Base-by-base conservation (phyloP, 805 yeast genomes). In the Ogataea haglerorum region DNA sequence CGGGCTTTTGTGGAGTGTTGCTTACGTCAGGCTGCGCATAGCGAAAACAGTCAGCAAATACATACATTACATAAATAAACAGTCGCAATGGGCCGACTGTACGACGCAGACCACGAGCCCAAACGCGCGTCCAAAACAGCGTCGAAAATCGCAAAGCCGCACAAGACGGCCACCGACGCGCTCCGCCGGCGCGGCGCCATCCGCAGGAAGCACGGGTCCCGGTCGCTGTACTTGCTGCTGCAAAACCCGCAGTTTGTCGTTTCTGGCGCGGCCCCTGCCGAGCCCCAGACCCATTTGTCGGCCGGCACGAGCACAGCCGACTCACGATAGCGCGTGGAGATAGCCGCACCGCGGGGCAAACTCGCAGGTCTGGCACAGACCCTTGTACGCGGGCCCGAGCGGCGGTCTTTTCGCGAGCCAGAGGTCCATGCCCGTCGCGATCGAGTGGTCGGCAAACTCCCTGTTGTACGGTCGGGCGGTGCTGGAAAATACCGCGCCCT, bases 391-490 rank as follows among this genome's bases (percentile, higher is more conserved):
- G 1, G 66, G 67, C 6, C 70, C 71, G 22, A 51, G 53, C 1
- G 86, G 85, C 3, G 55, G 57, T 33, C 84, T 60, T 23, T 59
- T 50, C 0, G 89, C 89, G 49, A 67, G 64, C 89, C 89, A 83
- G 47, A 79, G 74, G 17, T 54, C 53, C 37, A 73, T 48, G 3
- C 78, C 66, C 9, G 56, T 48, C 0, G 46, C 32, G 2, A 73
- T 55, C 6, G 63, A 56, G 2, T 47, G 25, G 1, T 60, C 45
- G 2, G 76, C 51, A 10, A 46, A 52, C 0, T 47, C 36, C 5
- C 54, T 51, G 35, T 70, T 63, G 51, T 68, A 78, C 3, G 57
- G 42, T 39, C 73, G 74, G 7, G 53, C 34, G 0, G 67, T 53
- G 14, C 68, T 68, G 18, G 67, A 60, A 49, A 80, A 75, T 4